These are phyloP conservation scores for Saccharomycopsis crataegensis DNA, from an alignment of 1,139 yeast species.

Conservation along the genomic window DNA sequence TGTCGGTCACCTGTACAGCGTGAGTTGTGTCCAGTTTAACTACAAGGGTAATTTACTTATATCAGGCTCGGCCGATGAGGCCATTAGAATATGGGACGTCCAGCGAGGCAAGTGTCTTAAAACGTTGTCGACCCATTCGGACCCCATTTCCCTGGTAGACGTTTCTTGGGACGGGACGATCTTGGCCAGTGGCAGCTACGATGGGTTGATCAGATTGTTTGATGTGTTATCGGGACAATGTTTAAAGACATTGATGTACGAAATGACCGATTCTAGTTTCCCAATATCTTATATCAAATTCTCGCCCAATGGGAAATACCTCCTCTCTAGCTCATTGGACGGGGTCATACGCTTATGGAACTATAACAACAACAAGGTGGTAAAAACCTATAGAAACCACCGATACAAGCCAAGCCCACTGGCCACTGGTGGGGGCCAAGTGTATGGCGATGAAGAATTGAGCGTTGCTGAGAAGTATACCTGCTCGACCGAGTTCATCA, in stretches of 20 bases:
- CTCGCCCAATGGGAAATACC: conserved; percentile 76
- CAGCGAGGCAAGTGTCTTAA: conserved; percentile 62
- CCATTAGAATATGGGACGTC: conserved; percentile 85
- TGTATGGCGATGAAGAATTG: background rate
- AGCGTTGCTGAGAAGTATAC: conserved; percentile 22
- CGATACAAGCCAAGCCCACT: background rate
- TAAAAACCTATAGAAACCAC: conserved; percentile 51
- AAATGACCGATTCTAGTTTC: conserved; percentile 59
- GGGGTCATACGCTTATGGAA: conserved; percentile 78
- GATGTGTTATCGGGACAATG: conserved; percentile 90
- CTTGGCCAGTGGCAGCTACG: conserved; percentile 81
- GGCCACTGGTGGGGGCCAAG: background rate
- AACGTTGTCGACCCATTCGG: conserved; percentile 89
- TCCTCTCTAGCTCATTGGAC: conserved; percentile 75
- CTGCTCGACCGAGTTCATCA: conserved; percentile 41
- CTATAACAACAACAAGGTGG: conserved; percentile 57
- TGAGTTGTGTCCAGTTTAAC: conserved; percentile 65
- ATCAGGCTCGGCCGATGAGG: conserved; percentile 87
- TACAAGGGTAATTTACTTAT: conserved; percentile 70
- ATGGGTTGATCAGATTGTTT: conserved; percentile 81
- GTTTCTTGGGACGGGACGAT: conserved; percentile 76
- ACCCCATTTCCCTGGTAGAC: conserved; percentile 74
- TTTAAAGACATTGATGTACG: conserved; percentile 75
- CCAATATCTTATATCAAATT: conserved; percentile 71
- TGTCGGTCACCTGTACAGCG: conserved; percentile 81